A percentile compares a stretch with the other conserved stretches of the same genome.
phyloP scores from a whole-genome alignment of 2,329 filamentous ascomycete genomes.

The Diaporthe destruens region DNA sequence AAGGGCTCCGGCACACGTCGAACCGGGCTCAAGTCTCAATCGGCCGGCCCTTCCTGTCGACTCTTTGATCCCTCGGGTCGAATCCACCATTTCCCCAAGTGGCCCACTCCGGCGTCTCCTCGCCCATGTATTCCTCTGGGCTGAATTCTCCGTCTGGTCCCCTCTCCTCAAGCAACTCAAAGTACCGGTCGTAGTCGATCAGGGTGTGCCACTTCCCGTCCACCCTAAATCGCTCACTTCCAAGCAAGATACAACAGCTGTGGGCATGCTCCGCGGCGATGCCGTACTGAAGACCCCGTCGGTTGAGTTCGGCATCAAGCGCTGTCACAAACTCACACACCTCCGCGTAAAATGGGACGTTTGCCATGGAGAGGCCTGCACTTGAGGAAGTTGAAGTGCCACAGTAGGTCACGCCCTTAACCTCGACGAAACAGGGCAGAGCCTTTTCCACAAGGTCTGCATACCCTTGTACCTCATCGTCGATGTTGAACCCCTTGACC shows the following conservation, averaged over 20 bases:
- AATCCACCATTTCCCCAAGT: slow-evolving; percentile 95
- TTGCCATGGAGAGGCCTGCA: slow-evolving; percentile 94
- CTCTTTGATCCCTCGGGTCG: slow-evolving; percentile 88
- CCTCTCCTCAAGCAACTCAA: slow-evolving; percentile 81
- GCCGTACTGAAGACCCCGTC: slow-evolving; percentile 83
- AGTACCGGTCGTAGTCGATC: slow-evolving; percentile 93
- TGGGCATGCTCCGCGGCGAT: slow-evolving; percentile 96
- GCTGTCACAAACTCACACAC: slow-evolving; percentile 85
- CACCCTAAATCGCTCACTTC: slow-evolving; percentile 82
- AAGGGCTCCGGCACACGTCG: background rate
- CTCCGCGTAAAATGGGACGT: slow-evolving; percentile 96
- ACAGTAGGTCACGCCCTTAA: slow-evolving; percentile 98
- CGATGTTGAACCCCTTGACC: slow-evolving; percentile 98
- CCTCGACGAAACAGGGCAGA: slow-evolving; percentile 91
- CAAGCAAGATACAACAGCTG: slow-evolving; percentile 91
- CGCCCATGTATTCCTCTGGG: slow-evolving; percentile 91
- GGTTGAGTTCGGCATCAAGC: slow-evolving; percentile 76
- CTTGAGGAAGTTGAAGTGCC: slow-evolving; percentile 87
- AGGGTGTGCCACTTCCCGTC: slow-evolving; percentile 88
- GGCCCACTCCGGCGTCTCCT: slow-evolving; percentile 91
- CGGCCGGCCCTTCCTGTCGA: slow-evolving; percentile 85
- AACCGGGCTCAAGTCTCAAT: slow-evolving; percentile 55
- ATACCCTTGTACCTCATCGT: slow-evolving; percentile 92
- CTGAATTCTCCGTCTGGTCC: slow-evolving; percentile 76
- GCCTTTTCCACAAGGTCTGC: slow-evolving; percentile 88